Evolutionary conservation across 2,329 filamentous ascomycete species (phyloP).

Genomic region (Gremmenia infestans): DNA sequence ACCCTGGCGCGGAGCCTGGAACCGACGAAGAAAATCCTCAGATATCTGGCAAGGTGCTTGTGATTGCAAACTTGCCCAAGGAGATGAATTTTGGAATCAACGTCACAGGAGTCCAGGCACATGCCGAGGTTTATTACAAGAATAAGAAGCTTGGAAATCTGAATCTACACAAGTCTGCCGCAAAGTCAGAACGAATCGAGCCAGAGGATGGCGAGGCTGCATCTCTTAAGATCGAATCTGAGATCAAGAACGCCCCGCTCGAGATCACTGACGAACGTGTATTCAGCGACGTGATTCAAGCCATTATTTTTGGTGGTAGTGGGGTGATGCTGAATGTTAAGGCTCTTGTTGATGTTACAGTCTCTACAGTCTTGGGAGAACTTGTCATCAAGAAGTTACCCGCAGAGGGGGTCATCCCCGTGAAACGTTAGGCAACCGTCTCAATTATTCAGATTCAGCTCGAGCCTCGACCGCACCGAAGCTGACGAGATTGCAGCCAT

Average conservation of each 20-base stretch:
- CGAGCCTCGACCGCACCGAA: constrained; percentile 29
- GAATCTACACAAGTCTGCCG: constrained; percentile 78
- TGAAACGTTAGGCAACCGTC: constrained; percentile 82
- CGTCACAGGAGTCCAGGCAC: constrained; percentile 70
- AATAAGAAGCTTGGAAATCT: constrained; percentile 74
- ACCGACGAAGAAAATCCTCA: constrained; percentile 69
- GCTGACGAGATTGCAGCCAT: constrained; percentile 47
- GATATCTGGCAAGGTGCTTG: constrained; percentile 78
- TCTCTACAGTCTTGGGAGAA: constrained; percentile 75
- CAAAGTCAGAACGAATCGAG: constrained; percentile 70
- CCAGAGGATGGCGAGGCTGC: constrained; percentile 50
- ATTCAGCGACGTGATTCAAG: constrained; percentile 75
- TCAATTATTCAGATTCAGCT: constrained; percentile 33
- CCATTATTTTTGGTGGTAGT: constrained; percentile 67
- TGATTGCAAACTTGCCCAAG: constrained; percentile 71
- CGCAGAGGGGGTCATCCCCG: constrained; percentile 75
- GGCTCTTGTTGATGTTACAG: constrained; percentile 76
- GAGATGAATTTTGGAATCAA: constrained; percentile 84
- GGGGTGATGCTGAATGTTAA: constrained; percentile 68
- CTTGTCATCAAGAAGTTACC: constrained; percentile 81
- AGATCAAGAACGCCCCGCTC: constrained; percentile 73
- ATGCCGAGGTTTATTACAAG: constrained; percentile 76
- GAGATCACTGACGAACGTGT: constrained; percentile 75
- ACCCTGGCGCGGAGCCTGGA: constrained; percentile 70
- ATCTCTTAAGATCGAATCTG: constrained; percentile 67